These are phyloP conservation scores for Trichopus zeylanicus DNA, from an alignment of 116 monocot genomes.

Conservation along the genomic window DNA sequence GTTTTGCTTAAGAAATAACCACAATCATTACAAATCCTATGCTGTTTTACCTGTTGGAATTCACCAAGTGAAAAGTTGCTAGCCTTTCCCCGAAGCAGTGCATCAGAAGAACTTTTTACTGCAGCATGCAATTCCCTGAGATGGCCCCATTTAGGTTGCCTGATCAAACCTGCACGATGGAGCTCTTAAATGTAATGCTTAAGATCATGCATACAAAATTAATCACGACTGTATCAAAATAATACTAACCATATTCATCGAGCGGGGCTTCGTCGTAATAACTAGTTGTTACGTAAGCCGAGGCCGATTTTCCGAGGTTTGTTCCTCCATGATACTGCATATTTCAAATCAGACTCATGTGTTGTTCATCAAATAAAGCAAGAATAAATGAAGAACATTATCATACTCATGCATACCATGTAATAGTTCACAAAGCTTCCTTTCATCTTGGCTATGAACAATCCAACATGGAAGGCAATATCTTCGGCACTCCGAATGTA, in stretches of 20 bases:
- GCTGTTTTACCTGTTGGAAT: conserved; percentile 39
- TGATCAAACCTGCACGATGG: conserved; percentile 13
- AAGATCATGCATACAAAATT: background rate
- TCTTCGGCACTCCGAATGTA: conserved; percentile 4
- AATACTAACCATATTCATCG: conserved; percentile 85
- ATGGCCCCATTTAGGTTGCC: conserved; percentile 84
- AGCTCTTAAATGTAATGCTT: background rate
- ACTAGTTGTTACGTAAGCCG: conserved; percentile 58
- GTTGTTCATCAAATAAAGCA: too few species aligned
- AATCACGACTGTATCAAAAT: background rate
- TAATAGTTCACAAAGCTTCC: conserved; percentile 11
- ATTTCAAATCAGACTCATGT: background rate
- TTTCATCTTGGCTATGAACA: conserved; percentile 1
- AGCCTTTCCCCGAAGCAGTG: conserved; percentile 47
- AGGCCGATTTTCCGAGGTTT: conserved; percentile 66
- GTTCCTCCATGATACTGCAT: conserved; percentile 75
- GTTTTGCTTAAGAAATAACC: background rate
- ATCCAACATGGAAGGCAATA: conserved; percentile 7
- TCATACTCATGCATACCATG: conserved; percentile 1
- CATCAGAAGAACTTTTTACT: conserved; percentile 31
- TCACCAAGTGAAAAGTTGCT: conserved; percentile 31
- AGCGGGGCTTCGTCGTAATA: conserved; percentile 87
- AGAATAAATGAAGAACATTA: background rate
- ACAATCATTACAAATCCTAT: background rate
- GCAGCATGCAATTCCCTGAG: conserved; percentile 68